Evolutionary conservation across 1,284 basidiomycete species (phyloP).

Genomic region (Melampsora americana): DNA sequence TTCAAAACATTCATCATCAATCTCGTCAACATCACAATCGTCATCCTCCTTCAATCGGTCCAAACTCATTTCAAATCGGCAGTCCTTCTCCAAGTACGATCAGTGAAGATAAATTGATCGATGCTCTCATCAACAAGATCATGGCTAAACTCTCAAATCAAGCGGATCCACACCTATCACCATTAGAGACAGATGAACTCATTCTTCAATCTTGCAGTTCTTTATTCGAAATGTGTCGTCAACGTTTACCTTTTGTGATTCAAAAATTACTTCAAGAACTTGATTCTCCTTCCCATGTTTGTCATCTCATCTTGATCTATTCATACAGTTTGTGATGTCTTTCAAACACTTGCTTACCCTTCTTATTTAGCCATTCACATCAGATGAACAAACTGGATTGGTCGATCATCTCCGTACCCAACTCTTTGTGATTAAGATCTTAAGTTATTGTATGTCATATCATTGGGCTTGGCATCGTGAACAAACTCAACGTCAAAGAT

Average conservation of each 20-base stretch:
- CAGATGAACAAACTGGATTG: conserved; percentile 57
- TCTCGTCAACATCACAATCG: conserved; percentile 10
- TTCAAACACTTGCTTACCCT: not conserved
- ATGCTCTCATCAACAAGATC: conserved; percentile 44
- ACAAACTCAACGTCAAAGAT: conserved; percentile 49
- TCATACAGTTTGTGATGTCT: not conserved
- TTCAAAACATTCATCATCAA: not conserved
- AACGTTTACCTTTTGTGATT: conserved; percentile 38
- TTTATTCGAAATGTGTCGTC: conserved; percentile 44
- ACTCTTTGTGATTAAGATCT: conserved; percentile 78
- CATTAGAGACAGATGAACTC: conserved; percentile 42
- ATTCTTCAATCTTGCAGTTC: conserved; percentile 43
- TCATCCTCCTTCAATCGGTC: not conserved
- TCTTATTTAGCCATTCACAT: conserved; percentile 44
- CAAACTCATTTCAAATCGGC: not conserved
- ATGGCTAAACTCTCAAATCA: conserved; percentile 45
- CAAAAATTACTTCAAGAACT: conserved; percentile 44
- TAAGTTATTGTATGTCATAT: conserved; percentile 70
- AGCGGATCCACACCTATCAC: conserved; percentile 39
- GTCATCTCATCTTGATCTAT: not conserved
- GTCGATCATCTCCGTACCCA: conserved; percentile 81
- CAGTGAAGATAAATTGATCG: conserved; percentile 43
- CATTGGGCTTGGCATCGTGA: conserved; percentile 62
- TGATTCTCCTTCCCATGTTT: conserved; percentile 39
- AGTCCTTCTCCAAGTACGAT: conserved; percentile 24